These are phyloP conservation scores for Luzula sylvatica DNA, from an alignment of 176 grass and related monocot species.

Conservation along the genomic window DNA sequence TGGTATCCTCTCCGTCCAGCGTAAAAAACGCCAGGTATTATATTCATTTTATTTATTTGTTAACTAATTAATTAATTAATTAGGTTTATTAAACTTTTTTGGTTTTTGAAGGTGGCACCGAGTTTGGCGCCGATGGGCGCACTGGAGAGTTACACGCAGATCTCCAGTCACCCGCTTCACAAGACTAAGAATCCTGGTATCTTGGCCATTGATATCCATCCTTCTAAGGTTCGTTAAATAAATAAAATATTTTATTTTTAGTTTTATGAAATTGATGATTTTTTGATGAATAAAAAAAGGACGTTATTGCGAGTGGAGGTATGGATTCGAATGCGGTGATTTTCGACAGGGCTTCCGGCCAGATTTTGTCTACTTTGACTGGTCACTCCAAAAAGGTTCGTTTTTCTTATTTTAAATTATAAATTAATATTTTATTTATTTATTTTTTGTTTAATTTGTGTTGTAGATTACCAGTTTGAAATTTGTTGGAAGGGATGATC, in stretches of 20 bases:
- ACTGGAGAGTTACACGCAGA: constrained; percentile 83
- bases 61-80: background rate
- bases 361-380: constrained; percentile 80
- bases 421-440: background rate
- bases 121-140: constrained; percentile 55
- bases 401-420: constrained; percentile 12
- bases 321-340: constrained; percentile 91
- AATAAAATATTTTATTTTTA: background rate
- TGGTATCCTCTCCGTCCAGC: constrained; percentile 80
- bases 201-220: constrained; percentile 90
- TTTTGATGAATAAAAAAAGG: constrained; percentile 39
- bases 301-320: constrained; percentile 85
- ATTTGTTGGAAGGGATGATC: constrained; percentile 67
- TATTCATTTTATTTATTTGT: background rate
- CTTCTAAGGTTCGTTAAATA: constrained; percentile 63
- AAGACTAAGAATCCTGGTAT: constrained; percentile 96
- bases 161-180: constrained; percentile 91
- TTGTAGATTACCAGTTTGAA: constrained; percentile 83
- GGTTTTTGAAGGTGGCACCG: constrained; percentile 36
- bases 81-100: constrained; percentile 1
- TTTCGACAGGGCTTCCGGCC: constrained; percentile 78
- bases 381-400: constrained; percentile 96
- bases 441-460: constrained; percentile 4
- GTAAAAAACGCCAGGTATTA: constrained; percentile 95
- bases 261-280: constrained; percentile 23